A percentile compares a stretch with the other conserved stretches of the same genome.
phyloP scores from a whole-genome alignment of 805 yeast species.

The Ogataea trehaloabstinens region DNA sequence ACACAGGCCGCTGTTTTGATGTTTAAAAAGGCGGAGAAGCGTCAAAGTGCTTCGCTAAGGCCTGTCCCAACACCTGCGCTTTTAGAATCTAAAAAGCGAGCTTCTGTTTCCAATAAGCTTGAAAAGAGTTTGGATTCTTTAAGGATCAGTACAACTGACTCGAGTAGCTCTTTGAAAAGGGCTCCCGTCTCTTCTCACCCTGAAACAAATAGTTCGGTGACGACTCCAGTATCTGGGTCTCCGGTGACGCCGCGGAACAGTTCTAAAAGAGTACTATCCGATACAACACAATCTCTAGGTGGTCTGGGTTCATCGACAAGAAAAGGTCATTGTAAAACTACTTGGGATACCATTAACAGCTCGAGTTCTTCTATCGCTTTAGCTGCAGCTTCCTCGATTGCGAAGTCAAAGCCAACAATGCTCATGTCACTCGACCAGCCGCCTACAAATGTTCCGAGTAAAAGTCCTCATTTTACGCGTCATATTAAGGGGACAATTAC shows the following conservation, averaged over 20 bases:
- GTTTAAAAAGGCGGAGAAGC: constrained; percentile 21
- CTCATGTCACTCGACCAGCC: constrained; percentile 21
- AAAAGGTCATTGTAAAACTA: constrained; percentile 10
- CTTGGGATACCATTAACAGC: constrained; percentile 30
- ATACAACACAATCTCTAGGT: neutral
- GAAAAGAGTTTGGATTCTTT: neutral
- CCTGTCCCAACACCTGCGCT: neutral
- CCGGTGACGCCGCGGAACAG: neutral
- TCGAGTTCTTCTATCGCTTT: constrained; percentile 32
- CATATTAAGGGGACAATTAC: neutral
- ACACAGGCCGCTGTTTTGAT: constrained; percentile 26
- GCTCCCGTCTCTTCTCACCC: neutral
- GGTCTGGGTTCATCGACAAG: neutral
- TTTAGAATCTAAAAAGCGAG: constrained; percentile 4
- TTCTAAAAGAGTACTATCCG: neutral
- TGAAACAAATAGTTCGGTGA: too few relatives aligned
- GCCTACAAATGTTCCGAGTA: neutral
- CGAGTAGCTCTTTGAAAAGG: neutral
- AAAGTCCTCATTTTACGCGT: neutral
- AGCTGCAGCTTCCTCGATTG: constrained; percentile 37
- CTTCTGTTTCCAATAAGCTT: constrained; percentile 1
- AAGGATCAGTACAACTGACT: neutral
- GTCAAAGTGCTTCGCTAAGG: neutral
- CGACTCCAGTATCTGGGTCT: constrained; percentile 1
- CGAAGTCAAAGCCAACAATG: constrained; percentile 28